Evolutionary conservation across 495 filamentous ascomycete genomes (phyloP).

Genomic region (Emericellopsis terricola): DNA sequence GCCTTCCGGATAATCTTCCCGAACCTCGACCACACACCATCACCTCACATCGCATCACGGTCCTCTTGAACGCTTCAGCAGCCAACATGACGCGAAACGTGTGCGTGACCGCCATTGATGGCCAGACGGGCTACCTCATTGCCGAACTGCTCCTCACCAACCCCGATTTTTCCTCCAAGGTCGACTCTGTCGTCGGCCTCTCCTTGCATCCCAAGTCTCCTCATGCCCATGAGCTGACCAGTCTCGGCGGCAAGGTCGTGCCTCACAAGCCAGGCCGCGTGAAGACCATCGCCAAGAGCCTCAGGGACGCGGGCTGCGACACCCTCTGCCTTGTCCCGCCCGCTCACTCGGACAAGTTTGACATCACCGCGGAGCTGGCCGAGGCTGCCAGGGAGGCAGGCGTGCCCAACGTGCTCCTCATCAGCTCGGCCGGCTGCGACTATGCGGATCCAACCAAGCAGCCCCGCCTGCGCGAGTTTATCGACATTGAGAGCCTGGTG

Average conservation of each 20-base stretch:
- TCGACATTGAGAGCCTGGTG: slow-evolving; percentile 30
- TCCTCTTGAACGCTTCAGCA: no score
- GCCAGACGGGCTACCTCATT: slow-evolving; percentile 36
- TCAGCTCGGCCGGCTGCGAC: slow-evolving; percentile 36
- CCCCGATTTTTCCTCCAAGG: slow-evolving; percentile 19
- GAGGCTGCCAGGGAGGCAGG: slow-evolving; percentile 29
- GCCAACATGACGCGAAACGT: slow-evolving; percentile 27
- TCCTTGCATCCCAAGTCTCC: slow-evolving; percentile 25
- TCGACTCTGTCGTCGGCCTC: slow-evolving; percentile 23
- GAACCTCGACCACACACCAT: no score
- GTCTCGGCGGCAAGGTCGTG: slow-evolving; percentile 32
- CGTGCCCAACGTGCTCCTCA: slow-evolving; percentile 30
- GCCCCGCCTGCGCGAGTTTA: slow-evolving; percentile 34
- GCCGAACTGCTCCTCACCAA: slow-evolving; percentile 33
- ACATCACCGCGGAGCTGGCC: slow-evolving; percentile 29
- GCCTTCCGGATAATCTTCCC: no score
- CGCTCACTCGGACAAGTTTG: slow-evolving; percentile 25
- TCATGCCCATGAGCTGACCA: slow-evolving; percentile 33
- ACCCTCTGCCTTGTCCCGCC: slow-evolving; percentile 37
- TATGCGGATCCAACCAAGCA: slow-evolving; percentile 31
- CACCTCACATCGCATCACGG: no score
- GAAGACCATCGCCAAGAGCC: slow-evolving; percentile 15
- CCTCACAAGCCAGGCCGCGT: slow-evolving; percentile 24
- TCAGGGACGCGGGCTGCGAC: slow-evolving; percentile 27
- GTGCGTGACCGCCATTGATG: slow-evolving; percentile 33